Percentiles rank a stretch among this genome's conserved stretches.
phyloP scores from a whole-genome alignment of 2,329 filamentous ascomycete genomes.

The Paracamarosporium sp. region DNA sequence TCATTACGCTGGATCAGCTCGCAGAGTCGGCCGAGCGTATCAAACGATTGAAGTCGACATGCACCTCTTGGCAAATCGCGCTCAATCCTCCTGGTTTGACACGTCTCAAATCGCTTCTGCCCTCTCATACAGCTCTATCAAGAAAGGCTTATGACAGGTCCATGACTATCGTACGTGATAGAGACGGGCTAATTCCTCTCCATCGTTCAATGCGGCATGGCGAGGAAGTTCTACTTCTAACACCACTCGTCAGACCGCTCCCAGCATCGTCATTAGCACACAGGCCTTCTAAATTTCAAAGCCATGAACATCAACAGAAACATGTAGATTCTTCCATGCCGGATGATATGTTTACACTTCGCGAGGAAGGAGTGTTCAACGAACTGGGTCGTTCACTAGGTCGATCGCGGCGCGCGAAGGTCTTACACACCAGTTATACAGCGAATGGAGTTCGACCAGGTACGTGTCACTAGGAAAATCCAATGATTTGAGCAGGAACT shows the following conservation, averaged over 20 bases:
- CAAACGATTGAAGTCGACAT: slow-evolving; percentile 84
- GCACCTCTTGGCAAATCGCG: slow-evolving; percentile 89
- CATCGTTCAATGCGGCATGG: slow-evolving; percentile 79
- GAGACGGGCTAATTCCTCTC: slow-evolving; percentile 83
- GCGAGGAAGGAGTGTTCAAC: slow-evolving; percentile 89
- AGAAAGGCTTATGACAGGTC: slow-evolving; percentile 88
- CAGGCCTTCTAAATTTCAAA: too few relatives aligned
- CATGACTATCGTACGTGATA: slow-evolving; percentile 91
- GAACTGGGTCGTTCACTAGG: slow-evolving; percentile 87
- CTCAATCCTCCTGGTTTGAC: slow-evolving; percentile 83
- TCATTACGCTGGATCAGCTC: slow-evolving; percentile 80
- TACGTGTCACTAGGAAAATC: too few relatives aligned
- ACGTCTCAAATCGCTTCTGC: slow-evolving; percentile 80
- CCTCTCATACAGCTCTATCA: slow-evolving; percentile 80
- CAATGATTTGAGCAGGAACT: too few relatives aligned
- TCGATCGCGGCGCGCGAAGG: slow-evolving; percentile 81
- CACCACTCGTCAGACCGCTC: slow-evolving; percentile 86
- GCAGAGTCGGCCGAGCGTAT: too few relatives aligned
- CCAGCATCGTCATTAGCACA: slow-evolving; percentile 84
- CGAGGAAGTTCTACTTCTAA: slow-evolving; percentile 88
- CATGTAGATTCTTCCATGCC: slow-evolving; percentile 74
- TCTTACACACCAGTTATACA: slow-evolving; percentile 94
- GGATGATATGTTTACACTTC: too few relatives aligned
- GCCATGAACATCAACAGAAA: too few relatives aligned
- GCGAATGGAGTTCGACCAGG: slow-evolving; percentile 88